These are phyloP conservation scores for Naganishia sp. DNA, from an alignment of 1,284 basidiomycete species.

Conservation along the genomic window DNA sequence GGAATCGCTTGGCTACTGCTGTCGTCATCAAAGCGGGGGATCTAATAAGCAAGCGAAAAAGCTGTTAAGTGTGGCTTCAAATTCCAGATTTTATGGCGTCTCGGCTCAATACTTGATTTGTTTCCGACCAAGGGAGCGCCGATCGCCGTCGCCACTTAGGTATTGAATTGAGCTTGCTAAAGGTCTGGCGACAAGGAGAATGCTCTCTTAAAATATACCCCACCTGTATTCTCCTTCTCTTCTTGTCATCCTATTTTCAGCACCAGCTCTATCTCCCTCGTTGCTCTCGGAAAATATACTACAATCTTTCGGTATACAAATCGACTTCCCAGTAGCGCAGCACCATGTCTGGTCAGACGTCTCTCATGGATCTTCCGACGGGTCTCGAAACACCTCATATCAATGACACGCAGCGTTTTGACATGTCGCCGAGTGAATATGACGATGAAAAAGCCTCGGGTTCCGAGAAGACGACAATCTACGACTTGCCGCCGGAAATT, in stretches of 20 bases:
- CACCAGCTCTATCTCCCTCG: no score
- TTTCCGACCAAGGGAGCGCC: constrained; percentile 2
- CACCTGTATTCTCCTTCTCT: no score
- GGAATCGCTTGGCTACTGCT: no score
- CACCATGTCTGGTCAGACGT: neutral
- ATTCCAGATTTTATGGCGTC: neutral
- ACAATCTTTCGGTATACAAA: no score
- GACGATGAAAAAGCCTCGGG: neutral
- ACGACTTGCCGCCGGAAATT: constrained; percentile 48
- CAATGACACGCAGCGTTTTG: neutral
- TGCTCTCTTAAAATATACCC: no score
- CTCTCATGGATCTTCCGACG: neutral
- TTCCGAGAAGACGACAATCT: constrained; percentile 15
- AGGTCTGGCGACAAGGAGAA: no score
- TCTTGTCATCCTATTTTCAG: no score
- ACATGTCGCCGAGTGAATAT: neutral
- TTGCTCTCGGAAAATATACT: no score
- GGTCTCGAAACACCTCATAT: neutral
- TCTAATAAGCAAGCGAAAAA: no score
- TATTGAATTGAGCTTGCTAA: no score
- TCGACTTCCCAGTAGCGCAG: neutral
- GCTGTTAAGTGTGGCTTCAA: neutral
- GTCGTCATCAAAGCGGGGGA: no score
- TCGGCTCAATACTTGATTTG: neutral
- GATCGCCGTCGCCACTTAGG: constrained; percentile 15